Conservation (phyloP, 2,329 filamentous ascomycete species). For the Ilyonectria mors-panacis region DNA sequence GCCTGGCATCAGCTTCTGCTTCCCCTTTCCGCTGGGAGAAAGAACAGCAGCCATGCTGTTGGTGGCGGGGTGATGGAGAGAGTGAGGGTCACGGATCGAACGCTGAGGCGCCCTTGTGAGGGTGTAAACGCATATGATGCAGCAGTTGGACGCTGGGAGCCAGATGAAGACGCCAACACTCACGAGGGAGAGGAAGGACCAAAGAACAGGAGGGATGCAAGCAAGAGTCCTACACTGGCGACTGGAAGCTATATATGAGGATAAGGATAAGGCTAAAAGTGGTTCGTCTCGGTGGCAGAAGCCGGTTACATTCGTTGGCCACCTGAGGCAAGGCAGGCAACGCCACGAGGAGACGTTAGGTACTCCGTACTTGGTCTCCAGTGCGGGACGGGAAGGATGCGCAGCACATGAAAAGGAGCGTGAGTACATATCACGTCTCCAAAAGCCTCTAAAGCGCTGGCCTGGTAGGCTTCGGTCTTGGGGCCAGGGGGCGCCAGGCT, state of each 20-base stretch:
- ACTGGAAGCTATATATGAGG: slow-evolving; percentile 10
- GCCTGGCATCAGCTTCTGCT: slow-evolving; percentile 47
- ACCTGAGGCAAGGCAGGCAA: slow-evolving; percentile 13
- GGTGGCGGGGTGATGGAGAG: neutral
- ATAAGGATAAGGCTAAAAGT: neutral
- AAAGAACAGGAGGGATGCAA: neutral
- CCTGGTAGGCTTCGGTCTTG: neutral
- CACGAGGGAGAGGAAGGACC: neutral
- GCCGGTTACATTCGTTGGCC: neutral
- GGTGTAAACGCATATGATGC: slow-evolving; percentile 8
- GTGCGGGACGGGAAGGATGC: neutral
- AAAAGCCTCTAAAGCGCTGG: neutral
- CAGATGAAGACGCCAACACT: neutral
- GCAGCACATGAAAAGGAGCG: slow-evolving; percentile 3
- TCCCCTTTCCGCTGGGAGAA: slow-evolving; percentile 30
- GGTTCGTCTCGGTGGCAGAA: slow-evolving; percentile 17
- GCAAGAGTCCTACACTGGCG: neutral
- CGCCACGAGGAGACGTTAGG: neutral
- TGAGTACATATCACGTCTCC: neutral
- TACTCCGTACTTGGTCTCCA: neutral
- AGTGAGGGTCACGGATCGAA: neutral
- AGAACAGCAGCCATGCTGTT: slow-evolving; percentile 15
- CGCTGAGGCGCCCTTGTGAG: slow-evolving; percentile 14
- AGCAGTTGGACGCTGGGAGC: neutral
- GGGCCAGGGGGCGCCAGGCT: neutral